These are phyloP conservation scores for Biscutella laevigata DNA, from an alignment of 441 rosid species.

Conservation along the genomic window DNA sequence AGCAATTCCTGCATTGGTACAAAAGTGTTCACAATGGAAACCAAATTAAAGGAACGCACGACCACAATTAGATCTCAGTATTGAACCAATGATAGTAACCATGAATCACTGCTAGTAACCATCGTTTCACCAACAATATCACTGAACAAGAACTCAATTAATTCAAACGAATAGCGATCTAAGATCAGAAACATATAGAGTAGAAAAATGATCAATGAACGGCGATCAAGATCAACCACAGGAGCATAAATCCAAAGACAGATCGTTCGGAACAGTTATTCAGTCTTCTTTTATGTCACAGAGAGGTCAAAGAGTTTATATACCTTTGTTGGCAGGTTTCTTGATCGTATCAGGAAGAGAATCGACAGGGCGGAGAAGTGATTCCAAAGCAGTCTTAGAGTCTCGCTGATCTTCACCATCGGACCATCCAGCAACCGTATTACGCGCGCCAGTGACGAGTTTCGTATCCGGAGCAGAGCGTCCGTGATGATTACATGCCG, in stretches of 20 bases:
- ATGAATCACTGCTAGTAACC: background rate
- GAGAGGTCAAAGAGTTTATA: too few species aligned
- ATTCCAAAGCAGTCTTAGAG: slow-evolving; percentile 29
- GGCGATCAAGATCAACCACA: background rate
- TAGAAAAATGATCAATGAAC: background rate
- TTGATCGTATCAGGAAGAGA: slow-evolving; percentile 44
- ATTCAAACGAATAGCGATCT: background rate
- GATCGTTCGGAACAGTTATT: background rate
- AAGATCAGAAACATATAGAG: background rate
- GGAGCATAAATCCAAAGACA: background rate
- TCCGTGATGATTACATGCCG: slow-evolving; percentile 39
- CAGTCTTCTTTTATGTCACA: too few species aligned
- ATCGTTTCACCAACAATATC: background rate
- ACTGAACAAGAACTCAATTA: slow-evolving; percentile 1
- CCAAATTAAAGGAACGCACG: background rate
- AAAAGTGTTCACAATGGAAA: slow-evolving; percentile 4
- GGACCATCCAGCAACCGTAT: slow-evolving; percentile 36
- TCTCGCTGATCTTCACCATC: slow-evolving; percentile 30
- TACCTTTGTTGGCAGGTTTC: slow-evolving; percentile 53
- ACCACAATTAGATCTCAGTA: background rate
- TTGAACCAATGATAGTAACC: background rate
- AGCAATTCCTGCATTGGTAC: slow-evolving; percentile 37
- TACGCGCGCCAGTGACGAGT: slow-evolving; percentile 17
- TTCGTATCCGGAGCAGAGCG: slow-evolving; percentile 18
- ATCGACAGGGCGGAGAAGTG: slow-evolving; percentile 52